Evolutionary conservation across 2,329 filamentous ascomycete species (phyloP).

Genomic region (Nemania serpens): DNA sequence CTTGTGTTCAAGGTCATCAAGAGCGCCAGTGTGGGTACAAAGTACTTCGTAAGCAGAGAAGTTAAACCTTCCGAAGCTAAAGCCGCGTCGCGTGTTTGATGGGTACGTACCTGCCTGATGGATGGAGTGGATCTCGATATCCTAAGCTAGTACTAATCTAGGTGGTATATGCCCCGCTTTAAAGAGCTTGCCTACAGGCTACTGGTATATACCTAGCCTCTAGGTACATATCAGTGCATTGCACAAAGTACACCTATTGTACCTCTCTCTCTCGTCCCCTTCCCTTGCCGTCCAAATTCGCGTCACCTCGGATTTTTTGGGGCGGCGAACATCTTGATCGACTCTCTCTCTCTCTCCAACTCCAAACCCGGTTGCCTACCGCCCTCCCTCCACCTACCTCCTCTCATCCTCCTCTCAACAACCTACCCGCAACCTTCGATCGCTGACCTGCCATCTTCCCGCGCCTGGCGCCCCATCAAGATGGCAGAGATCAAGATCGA

Average conservation of each 20-base stretch:
- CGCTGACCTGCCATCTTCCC: slow-evolving; percentile 35
- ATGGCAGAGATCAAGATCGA: slow-evolving; percentile 93
- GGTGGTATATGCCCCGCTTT: slow-evolving; percentile 16
- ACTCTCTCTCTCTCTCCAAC: slow-evolving; percentile 6
- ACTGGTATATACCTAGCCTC: not conserved
- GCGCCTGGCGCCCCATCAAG: slow-evolving; percentile 45
- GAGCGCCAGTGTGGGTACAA: no score
- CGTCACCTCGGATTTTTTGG: slow-evolving; percentile 36
- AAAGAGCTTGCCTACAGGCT: slow-evolving; percentile 25
- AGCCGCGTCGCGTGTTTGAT: slow-evolving; percentile 11
- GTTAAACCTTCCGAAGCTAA: no score
- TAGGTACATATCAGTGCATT: not conserved
- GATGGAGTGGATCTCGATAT: no score
- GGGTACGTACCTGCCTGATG: not conserved
- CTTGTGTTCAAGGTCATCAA: no score
- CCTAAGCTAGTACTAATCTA: no score
- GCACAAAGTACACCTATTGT: no score
- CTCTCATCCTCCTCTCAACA: slow-evolving; percentile 12
- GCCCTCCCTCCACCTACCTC: slow-evolving; percentile 2
- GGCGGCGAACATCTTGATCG: slow-evolving; percentile 24
- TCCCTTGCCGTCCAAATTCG: slow-evolving; percentile 18
- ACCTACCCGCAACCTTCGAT: slow-evolving; percentile 12
- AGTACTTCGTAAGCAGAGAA: no score
- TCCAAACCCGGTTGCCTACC: slow-evolving; percentile 45
- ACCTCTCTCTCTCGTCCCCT: no score